These are phyloP conservation scores for Meyerozyma guilliermondii DNA, from an alignment of 1,139 yeast genomes.

Conservation along the genomic window DNA sequence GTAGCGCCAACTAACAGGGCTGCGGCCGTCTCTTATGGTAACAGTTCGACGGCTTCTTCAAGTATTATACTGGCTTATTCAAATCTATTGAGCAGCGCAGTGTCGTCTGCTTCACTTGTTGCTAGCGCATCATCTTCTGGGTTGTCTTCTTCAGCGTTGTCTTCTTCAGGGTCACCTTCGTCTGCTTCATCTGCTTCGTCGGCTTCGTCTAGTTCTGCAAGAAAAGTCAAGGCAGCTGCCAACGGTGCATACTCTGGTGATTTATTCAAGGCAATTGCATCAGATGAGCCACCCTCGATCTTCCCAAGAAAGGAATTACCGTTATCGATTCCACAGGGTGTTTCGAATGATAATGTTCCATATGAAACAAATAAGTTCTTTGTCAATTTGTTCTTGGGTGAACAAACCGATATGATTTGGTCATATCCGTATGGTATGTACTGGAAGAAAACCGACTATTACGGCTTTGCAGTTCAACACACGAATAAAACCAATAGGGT, in stretches of 20 bases:
- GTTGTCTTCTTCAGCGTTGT: too few species aligned
- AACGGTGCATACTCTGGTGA: slow-evolving; percentile 21
- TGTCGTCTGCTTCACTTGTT: not conserved
- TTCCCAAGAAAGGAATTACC: slow-evolving; percentile 48
- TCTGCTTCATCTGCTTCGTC: not conserved
- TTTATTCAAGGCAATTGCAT: slow-evolving; percentile 47
- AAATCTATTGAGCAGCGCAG: not conserved
- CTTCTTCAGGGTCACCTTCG: not conserved
- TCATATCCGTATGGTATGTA: slow-evolving; percentile 82
- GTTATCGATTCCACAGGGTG: slow-evolving; percentile 45
- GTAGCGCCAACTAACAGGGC: not conserved
- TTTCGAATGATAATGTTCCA: slow-evolving; percentile 43
- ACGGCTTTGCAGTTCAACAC: slow-evolving; percentile 11
- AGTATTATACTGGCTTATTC: not conserved
- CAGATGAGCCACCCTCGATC: slow-evolving; percentile 42
- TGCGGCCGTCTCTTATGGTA: not conserved
- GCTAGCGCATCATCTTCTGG: not conserved
- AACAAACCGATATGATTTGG: slow-evolving; percentile 62
- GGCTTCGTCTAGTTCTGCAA: slow-evolving; percentile 1
- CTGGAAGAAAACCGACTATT: slow-evolving; percentile 32
- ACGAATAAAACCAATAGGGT: slow-evolving; percentile 4
- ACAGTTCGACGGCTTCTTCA: not conserved
- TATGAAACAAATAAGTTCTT: slow-evolving; percentile 81
- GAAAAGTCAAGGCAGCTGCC: slow-evolving; percentile 10
- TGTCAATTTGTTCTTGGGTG: slow-evolving; percentile 66